These are phyloP conservation scores for Endocladia muricata DNA, from an alignment of 31 red algal species.

Conservation along the genomic window DNA sequence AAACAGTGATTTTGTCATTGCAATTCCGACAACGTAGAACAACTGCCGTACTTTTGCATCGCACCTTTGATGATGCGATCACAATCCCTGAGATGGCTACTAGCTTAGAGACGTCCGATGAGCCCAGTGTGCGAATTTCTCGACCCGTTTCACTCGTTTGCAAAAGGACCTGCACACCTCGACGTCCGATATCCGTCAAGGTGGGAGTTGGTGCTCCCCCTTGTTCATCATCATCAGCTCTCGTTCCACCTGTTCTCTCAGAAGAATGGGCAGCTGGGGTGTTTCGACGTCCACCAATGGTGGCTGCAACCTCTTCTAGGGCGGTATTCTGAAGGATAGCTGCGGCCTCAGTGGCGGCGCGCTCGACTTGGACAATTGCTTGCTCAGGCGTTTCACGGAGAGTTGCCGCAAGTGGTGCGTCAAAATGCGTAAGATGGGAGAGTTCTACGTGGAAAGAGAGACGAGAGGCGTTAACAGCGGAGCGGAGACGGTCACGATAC, in stretches of 20 bases:
- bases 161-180: slow-evolving; percentile 70
- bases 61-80: slow-evolving; percentile 83
- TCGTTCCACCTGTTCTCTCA: not conserved
- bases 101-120: slow-evolving; percentile 73
- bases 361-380: slow-evolving; percentile 53
- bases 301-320: slow-evolving; percentile 24
- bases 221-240: slow-evolving; percentile 19
- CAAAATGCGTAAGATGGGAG: slow-evolving; percentile 82
- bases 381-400: slow-evolving; percentile 66
- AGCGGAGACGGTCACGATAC: slow-evolving; percentile 84
- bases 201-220: slow-evolving; percentile 1
- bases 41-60: slow-evolving; percentile 74
- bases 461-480: slow-evolving; percentile 63
- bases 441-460: slow-evolving; percentile 58
- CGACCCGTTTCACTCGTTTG: slow-evolving; percentile 44
- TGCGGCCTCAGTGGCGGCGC: slow-evolving; percentile 62
- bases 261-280: not conserved
- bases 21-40: slow-evolving; percentile 82
- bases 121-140: slow-evolving; percentile 65
- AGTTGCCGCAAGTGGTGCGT: slow-evolving; percentile 74
- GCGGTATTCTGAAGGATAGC: slow-evolving; percentile 42
- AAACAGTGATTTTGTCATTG: slow-evolving; percentile 62
- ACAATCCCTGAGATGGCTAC: slow-evolving; percentile 88
- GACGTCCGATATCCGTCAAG: slow-evolving; percentile 17
- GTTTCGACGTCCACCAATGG: not conserved